A percentile compares a stretch with the other conserved stretches of the same genome.
These are phyloP conservation scores for Rhododendron ferrugineum DNA, from an alignment of 148 eudicot genomes.

Conservation along the genomic window DNA sequence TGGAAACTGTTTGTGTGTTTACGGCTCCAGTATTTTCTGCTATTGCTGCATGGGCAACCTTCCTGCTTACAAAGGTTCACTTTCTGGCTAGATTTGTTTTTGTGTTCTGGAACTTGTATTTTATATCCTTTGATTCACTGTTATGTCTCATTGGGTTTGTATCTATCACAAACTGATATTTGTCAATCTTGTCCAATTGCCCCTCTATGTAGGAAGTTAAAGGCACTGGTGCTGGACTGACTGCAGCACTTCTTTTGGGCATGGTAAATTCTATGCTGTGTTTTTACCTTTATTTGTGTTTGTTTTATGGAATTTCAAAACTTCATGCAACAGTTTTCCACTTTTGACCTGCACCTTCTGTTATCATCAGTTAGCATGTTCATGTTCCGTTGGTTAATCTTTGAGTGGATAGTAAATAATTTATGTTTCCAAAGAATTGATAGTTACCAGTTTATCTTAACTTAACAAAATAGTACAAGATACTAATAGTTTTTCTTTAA, in stretches of 20 bases:
- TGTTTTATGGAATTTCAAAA: neutral
- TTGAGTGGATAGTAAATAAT: neutral
- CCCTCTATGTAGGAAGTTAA: conserved; percentile 67
- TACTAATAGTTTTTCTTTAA: neutral
- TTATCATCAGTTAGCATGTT: neutral
- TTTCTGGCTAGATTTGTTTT: conserved; percentile 10
- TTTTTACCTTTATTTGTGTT: neutral
- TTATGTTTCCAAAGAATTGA: neutral
- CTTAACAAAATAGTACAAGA: neutral
- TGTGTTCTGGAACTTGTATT: neutral
- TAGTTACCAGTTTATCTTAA: neutral
- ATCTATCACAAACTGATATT: neutral
- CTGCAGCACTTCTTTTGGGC: conserved; percentile 89
- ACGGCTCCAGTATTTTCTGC: conserved; percentile 97
- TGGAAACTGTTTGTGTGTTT: conserved; percentile 98
- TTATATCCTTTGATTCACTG: neutral
- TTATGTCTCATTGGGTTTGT: neutral
- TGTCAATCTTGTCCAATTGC: conserved; percentile 11
- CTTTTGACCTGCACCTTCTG: neutral
- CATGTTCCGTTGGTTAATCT: neutral
- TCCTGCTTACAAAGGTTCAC: conserved; percentile 87
- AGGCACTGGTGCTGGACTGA: conserved; percentile 91
- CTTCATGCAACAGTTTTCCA: neutral
- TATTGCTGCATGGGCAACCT: conserved; percentile 93
- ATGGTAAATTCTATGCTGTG: conserved; percentile 50